Evolutionary conservation across 202 grass and related monocot genomes (phyloP).

Genomic region (Cymbopogon flexuosus): DNA sequence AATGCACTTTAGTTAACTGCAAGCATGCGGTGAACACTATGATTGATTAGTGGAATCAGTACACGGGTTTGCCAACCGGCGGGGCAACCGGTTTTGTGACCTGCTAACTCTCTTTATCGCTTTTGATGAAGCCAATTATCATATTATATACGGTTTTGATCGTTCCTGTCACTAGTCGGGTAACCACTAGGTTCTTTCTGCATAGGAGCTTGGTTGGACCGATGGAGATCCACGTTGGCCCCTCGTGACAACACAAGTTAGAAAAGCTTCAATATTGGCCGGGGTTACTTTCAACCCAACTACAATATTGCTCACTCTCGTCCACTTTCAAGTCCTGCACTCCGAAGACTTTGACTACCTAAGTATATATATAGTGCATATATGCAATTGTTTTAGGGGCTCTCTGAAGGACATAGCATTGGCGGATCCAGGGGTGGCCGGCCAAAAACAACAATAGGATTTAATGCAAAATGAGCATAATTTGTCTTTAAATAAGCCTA

Average conservation of each 20-base stretch:
- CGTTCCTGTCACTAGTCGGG: slow-evolving; percentile 23
- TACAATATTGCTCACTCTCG: slow-evolving; percentile 22
- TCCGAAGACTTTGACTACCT: slow-evolving; percentile 33
- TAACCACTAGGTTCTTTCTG: slow-evolving; percentile 27
- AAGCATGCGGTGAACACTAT: background rate
- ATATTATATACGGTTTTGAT: background rate
- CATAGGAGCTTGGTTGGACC: slow-evolving; percentile 38
- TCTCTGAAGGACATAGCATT: no score
- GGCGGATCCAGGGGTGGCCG: no score
- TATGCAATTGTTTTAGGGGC: background rate
- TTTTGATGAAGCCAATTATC: background rate
- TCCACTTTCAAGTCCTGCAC: slow-evolving; percentile 33
- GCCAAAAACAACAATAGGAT: no score
- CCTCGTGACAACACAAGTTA: slow-evolving; percentile 7
- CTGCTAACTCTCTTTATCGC: background rate
- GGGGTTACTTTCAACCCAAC: slow-evolving; percentile 28
- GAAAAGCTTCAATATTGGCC: slow-evolving; percentile 8
- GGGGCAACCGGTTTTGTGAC: background rate
- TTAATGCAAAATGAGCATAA: no score
- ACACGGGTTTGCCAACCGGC: slow-evolving; percentile 14
- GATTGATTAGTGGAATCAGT: background rate
- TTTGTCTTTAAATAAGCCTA: no score
- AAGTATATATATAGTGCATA: background rate
- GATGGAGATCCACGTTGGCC: slow-evolving; percentile 36
- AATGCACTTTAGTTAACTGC: slow-evolving; percentile 11